phyloP scores from a whole-genome alignment of 1,284 basidiomycete genomes.

The Ustilago cynodontis region DNA sequence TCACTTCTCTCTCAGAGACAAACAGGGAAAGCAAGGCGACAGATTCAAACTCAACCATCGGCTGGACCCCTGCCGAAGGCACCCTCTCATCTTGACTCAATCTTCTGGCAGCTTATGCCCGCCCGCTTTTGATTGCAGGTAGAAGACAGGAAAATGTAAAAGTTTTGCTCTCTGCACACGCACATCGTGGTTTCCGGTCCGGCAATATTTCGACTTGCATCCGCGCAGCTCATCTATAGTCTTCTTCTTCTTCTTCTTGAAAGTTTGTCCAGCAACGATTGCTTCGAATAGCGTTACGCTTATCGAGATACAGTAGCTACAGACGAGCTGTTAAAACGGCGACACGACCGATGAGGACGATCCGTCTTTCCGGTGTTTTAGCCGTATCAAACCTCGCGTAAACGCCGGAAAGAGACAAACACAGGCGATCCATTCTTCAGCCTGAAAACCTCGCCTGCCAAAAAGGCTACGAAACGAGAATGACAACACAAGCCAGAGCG shows the following conservation, averaged over 20 bases:
- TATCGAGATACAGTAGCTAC: neutral
- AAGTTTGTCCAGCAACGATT: neutral
- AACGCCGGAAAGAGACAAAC: slow-evolving; percentile 1
- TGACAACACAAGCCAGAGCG: neutral
- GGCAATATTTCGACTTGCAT: neutral
- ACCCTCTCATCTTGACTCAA: neutral
- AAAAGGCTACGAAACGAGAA: neutral
- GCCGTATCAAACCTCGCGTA: neutral
- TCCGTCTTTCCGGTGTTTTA: neutral
- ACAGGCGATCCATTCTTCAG: slow-evolving; percentile 4
- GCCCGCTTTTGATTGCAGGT: neutral
- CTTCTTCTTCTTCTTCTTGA: neutral
- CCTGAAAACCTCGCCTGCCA: neutral
- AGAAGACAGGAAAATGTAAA: neutral
- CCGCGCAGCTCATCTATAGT: neutral
- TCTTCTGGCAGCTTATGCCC: neutral
- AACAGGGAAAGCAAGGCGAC: neutral
- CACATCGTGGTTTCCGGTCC: neutral
- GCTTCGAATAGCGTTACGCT: neutral
- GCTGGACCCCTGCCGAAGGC: slow-evolving; percentile 39
- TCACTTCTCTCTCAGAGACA: neutral
- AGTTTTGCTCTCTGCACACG: neutral
- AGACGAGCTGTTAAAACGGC: slow-evolving; percentile 1
- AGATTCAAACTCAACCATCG: slow-evolving; percentile 18
- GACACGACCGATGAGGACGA: neutral